Percentiles rank a stretch among this genome's conserved stretches.
Conservation (phyloP, 495 filamentous ascomycete genomes). For the Penicillium salamii region DNA sequence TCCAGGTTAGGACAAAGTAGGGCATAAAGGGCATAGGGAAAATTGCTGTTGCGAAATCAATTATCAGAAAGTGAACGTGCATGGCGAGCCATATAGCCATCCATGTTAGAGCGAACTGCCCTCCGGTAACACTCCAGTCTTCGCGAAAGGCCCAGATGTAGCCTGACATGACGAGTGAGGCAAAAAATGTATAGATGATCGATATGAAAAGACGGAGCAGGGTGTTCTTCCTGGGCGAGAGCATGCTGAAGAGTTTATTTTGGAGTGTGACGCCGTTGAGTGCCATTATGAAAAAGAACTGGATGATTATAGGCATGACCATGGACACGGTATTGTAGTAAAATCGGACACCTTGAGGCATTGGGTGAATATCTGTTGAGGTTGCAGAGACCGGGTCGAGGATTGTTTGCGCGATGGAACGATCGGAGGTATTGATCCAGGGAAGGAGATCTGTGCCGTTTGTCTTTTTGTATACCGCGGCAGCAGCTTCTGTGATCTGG, state of each 20-base stretch:
- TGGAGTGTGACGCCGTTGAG: slow-evolving; percentile 30
- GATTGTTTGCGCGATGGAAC: slow-evolving; percentile 25
- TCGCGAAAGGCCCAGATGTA: slow-evolving; percentile 45
- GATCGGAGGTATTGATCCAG: slow-evolving; percentile 13
- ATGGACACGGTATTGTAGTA: slow-evolving; percentile 48
- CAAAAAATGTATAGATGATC: slow-evolving; percentile 36
- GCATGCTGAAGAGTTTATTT: slow-evolving; percentile 32
- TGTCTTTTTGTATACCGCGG: slow-evolving; percentile 21
- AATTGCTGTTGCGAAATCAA: slow-evolving; percentile 41
- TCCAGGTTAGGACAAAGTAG: slow-evolving; percentile 42
- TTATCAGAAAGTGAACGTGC: slow-evolving; percentile 39
- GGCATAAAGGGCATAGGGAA: slow-evolving; percentile 35
- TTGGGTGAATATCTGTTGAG: slow-evolving; percentile 37
- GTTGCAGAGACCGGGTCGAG: slow-evolving; percentile 33
- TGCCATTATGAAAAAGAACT: slow-evolving; percentile 48
- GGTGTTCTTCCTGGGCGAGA: slow-evolving; percentile 33
- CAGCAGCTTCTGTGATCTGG: slow-evolving; percentile 22
- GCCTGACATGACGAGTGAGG: slow-evolving; percentile 36
- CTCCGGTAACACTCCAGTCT: slow-evolving; percentile 37
- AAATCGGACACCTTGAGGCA: slow-evolving; percentile 35
- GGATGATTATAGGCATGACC: slow-evolving; percentile 38
- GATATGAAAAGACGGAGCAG: slow-evolving; percentile 36
- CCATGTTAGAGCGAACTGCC: slow-evolving; percentile 43
- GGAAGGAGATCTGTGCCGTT: slow-evolving; percentile 26
- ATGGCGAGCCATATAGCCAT: slow-evolving; percentile 43